Conservation (phyloP, 2,329 filamentous ascomycete species). For the Sclerotiophoma versabilis region DNA sequence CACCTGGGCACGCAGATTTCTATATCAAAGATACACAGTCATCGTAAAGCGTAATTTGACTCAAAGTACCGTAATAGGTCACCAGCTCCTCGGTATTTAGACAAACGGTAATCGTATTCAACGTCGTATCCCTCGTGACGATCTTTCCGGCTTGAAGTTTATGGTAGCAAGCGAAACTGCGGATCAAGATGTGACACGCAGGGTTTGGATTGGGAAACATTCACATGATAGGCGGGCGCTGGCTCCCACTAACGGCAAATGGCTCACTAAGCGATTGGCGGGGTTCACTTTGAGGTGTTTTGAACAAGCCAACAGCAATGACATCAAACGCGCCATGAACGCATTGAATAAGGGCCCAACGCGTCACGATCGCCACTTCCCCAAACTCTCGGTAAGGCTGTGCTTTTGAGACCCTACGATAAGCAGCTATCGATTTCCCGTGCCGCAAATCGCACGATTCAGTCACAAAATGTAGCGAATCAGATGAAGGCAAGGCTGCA, state of each 20-base stretch:
- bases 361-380: slow-evolving; percentile 17
- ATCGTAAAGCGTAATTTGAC: too few species aligned
- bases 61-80: too few species aligned
- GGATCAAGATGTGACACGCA: too few species aligned
- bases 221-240: slow-evolving; percentile 6
- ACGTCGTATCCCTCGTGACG: too few species aligned
- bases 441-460: slow-evolving; percentile 22
- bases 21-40: too few species aligned
- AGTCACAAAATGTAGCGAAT: slow-evolving; percentile 29
- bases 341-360: slow-evolving; percentile 17
- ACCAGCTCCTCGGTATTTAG: too few species aligned
- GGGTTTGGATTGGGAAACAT: too few species aligned
- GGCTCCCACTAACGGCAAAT: slow-evolving; percentile 2
- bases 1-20: too few species aligned
- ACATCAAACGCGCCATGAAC: slow-evolving; percentile 23
- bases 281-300: slow-evolving; percentile 5
- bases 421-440: slow-evolving; percentile 9
- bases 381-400: slow-evolving; percentile 21
- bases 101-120: too few species aligned
- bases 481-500: slow-evolving; percentile 26
- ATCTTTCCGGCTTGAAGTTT: too few species aligned
- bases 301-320: slow-evolving; percentile 17
- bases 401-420: slow-evolving; percentile 11
- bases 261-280: slow-evolving; percentile 25
- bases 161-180: too few species aligned